Percentiles rank a stretch among this genome's conserved stretches.
phyloP scores from a whole-genome alignment of 1,284 basidiomycete genomes.

The Ganoderma resinaceum region DNA sequence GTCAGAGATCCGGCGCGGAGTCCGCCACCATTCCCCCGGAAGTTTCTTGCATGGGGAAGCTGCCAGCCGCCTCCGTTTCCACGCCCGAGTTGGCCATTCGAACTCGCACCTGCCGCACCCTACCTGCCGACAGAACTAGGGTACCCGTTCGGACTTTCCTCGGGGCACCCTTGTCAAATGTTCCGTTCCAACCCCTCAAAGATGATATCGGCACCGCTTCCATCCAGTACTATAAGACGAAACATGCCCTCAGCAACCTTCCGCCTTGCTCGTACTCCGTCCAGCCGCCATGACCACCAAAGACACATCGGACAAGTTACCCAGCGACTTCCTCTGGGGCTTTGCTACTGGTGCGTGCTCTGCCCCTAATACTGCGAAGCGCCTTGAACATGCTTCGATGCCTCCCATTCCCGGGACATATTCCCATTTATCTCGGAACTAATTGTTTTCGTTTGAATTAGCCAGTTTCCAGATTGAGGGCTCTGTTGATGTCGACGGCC shows the following conservation, averaged over 20 bases:
- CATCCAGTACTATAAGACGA: slow-evolving; percentile 36
- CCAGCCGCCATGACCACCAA: slow-evolving; percentile 34
- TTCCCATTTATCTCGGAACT: slow-evolving; percentile 19
- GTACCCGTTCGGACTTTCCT: slow-evolving; percentile 39
- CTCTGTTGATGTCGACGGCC: slow-evolving; percentile 60
- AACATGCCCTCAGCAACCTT: slow-evolving; percentile 29
- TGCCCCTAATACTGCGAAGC: not conserved
- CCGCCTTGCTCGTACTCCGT: slow-evolving; percentile 34
- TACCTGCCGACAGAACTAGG: slow-evolving; percentile 16
- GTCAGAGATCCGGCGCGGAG: slow-evolving; percentile 5
- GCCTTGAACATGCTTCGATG: not conserved
- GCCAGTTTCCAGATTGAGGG: slow-evolving; percentile 77
- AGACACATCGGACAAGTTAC: slow-evolving; percentile 40
- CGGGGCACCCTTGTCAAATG: slow-evolving; percentile 40
- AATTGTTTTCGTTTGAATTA: slow-evolving; percentile 32
- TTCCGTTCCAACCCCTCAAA: slow-evolving; percentile 39
- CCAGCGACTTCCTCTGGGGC: slow-evolving; percentile 73
- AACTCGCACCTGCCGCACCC: slow-evolving; percentile 20
- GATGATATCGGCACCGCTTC: slow-evolving; percentile 42
- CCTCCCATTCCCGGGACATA: not conserved
- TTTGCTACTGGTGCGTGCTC: slow-evolving; percentile 66
- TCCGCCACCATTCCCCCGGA: slow-evolving; percentile 14
- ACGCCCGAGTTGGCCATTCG: slow-evolving; percentile 18
- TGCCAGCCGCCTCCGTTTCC: slow-evolving; percentile 16
- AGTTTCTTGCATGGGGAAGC: slow-evolving; percentile 25